phyloP scores from a whole-genome alignment of 306 rosid genomes.

The Cicer arietinum region DNA sequence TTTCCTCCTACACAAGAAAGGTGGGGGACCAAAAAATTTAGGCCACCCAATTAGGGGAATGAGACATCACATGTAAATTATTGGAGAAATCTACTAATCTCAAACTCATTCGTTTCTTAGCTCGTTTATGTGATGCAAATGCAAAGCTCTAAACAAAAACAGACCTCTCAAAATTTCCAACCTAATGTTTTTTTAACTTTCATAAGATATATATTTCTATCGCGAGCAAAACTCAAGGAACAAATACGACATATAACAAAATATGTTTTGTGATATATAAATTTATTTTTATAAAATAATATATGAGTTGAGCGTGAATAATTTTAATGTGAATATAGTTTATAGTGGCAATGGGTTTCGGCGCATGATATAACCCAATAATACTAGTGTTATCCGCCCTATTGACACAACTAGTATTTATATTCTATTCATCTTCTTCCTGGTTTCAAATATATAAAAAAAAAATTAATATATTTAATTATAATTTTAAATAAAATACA shows the following conservation, averaged over 20 bases:
- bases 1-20: conserved; percentile 25
- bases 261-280: too few species aligned
- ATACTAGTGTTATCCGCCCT: too few species aligned
- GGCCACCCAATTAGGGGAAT: conserved; percentile 47
- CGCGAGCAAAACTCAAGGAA: background rate
- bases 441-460: too few species aligned
- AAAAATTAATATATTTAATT: too few species aligned
- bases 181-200: background rate
- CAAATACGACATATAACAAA: background rate
- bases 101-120: conserved; percentile 4
- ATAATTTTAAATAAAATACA: too few species aligned
- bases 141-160: conserved; percentile 13
- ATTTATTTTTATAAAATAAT: too few species aligned
- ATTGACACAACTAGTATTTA: too few species aligned
- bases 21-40: conserved; percentile 50
- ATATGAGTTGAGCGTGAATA: too few species aligned
- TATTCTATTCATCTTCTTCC: too few species aligned
- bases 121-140: conserved; percentile 21
- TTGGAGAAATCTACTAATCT: conserved; percentile 13
- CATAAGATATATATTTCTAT: background rate
- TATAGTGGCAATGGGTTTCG: too few species aligned
- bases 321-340: too few species aligned
- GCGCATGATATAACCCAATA: too few species aligned
- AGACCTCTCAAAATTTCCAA: conserved; percentile 32
- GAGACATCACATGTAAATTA: conserved; percentile 29